These are phyloP conservation scores for Scolecobasidium constrictum DNA, from an alignment of 2,329 filamentous ascomycete genomes.

Conservation along the genomic window DNA sequence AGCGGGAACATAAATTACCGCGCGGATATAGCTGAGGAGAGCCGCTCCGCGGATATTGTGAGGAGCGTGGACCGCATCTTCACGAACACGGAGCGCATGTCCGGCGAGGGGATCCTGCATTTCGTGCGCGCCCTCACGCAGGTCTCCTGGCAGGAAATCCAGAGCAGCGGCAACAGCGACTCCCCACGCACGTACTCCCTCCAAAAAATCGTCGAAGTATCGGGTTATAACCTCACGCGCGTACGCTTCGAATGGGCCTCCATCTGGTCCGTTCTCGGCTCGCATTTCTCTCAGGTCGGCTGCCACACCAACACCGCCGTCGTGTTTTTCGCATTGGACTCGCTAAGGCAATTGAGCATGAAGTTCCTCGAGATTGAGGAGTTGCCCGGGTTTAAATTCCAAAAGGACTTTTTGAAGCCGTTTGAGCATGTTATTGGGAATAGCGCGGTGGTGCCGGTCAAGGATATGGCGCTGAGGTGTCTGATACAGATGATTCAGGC, in stretches of 20 bases:
- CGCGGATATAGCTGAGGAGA: conserved; percentile 80
- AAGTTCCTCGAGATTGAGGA: conserved; percentile 98
- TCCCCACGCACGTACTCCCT: conserved; percentile 93
- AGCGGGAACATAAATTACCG: conserved; percentile 43
- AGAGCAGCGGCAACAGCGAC: conserved; percentile 90
- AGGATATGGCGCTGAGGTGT: conserved; percentile 93
- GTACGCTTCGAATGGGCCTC: conserved; percentile 97
- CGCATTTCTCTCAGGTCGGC: conserved; percentile 96
- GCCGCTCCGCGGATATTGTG: conserved; percentile 84
- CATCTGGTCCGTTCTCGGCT: conserved; percentile 94
- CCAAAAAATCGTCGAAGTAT: conserved; percentile 97
- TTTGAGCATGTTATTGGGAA: conserved; percentile 98
- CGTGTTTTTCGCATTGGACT: conserved; percentile 95
- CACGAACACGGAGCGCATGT: conserved; percentile 87
- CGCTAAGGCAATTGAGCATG: conserved; percentile 90
- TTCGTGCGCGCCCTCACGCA: conserved; percentile 88
- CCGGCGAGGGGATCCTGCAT: conserved; percentile 87
- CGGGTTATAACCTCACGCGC: conserved; percentile 98
- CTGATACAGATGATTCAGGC: conserved; percentile 99
- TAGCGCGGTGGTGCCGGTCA: conserved; percentile 80
- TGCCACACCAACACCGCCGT: conserved; percentile 94
- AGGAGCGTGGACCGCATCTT: conserved; percentile 93
- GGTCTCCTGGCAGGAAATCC: conserved; percentile 98
- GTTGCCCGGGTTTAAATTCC: conserved; percentile 96
- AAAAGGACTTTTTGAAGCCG: conserved; percentile 97